A percentile compares a stretch with the other conserved stretches of the same genome.
phyloP scores from a whole-genome alignment of 2,329 filamentous ascomycete species.

The Pestalotiopsis sp. region DNA sequence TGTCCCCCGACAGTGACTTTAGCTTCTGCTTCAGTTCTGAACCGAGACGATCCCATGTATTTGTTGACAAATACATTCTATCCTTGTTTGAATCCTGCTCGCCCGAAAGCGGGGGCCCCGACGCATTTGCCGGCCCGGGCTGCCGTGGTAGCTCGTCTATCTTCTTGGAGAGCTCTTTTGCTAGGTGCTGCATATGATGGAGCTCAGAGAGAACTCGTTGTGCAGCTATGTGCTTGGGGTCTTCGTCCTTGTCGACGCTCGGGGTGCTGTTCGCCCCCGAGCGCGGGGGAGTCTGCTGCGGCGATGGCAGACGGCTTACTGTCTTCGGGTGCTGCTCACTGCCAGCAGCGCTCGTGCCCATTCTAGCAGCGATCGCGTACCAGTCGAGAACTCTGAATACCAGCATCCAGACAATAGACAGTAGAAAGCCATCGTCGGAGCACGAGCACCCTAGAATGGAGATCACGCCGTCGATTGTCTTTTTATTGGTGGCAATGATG shows the following conservation, averaged over 20 bases:
- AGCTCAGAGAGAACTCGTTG: neutral
- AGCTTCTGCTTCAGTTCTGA: neutral
- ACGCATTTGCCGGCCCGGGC: neutral
- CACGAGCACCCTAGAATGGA: neutral
- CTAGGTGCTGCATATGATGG: neutral
- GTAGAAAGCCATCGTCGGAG: neutral
- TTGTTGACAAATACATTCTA: neutral
- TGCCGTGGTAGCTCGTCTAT: neutral
- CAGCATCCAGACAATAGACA: neutral
- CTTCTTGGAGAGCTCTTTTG: neutral
- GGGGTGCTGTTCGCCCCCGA: neutral
- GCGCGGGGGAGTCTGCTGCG: neutral
- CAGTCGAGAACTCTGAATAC: neutral
- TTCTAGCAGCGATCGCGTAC: neutral
- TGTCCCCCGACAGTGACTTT: neutral
- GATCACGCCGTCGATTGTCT: neutral
- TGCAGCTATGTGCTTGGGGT: neutral
- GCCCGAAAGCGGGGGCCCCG: neutral
- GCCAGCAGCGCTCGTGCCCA: neutral
- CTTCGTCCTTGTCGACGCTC: neutral
- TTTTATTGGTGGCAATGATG: neutral
- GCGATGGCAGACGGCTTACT: neutral
- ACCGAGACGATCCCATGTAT: neutral
- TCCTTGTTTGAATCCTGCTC: neutral
- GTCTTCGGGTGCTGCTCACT: neutral